Evolutionary conservation across 1,284 basidiomycete species (phyloP).

Genomic region (Kalmanozyma brasiliensis): DNA sequence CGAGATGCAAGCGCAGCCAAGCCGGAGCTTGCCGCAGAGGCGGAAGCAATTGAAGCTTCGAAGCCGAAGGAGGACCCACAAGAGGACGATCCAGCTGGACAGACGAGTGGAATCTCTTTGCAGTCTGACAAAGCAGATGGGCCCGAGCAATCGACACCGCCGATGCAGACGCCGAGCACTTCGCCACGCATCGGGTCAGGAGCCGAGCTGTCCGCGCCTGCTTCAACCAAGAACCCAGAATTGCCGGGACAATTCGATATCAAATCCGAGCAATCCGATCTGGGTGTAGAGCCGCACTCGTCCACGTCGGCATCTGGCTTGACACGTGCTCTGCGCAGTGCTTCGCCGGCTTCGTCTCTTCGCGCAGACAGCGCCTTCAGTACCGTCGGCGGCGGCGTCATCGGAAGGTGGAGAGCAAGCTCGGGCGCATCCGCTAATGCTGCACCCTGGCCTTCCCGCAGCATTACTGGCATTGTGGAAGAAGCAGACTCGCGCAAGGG

Average conservation of each 20-base stretch:
- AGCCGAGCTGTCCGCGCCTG: conserved; percentile 4
- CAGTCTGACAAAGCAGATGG: conserved; percentile 28
- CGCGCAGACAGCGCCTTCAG: conserved; percentile 15
- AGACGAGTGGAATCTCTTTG: conserved; percentile 32
- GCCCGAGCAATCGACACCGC: conserved; percentile 29
- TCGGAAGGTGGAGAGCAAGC: conserved; percentile 26
- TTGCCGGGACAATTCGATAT: background rate
- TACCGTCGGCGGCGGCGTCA: conserved; percentile 5
- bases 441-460: conserved; percentile 30
- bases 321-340: conserved; percentile 40
- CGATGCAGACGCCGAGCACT: conserved; percentile 42
- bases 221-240: conserved; percentile 9
- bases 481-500: conserved; percentile 13
- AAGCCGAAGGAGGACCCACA: background rate
- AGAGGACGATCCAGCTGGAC: conserved; percentile 16
- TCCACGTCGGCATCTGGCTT: conserved; percentile 35
- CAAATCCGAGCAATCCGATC: background rate
- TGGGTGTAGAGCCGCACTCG: conserved; percentile 2
- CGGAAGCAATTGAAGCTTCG: background rate
- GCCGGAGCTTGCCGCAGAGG: background rate
- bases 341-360: conserved; percentile 32
- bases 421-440: conserved; percentile 30
- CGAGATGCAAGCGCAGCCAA: background rate
- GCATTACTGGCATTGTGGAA: conserved; percentile 32
- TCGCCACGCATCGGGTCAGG: conserved; percentile 18